Base-by-base conservation (phyloP, 768 basidiomycete species). In the Pleurotus citrinopileatus region DNA sequence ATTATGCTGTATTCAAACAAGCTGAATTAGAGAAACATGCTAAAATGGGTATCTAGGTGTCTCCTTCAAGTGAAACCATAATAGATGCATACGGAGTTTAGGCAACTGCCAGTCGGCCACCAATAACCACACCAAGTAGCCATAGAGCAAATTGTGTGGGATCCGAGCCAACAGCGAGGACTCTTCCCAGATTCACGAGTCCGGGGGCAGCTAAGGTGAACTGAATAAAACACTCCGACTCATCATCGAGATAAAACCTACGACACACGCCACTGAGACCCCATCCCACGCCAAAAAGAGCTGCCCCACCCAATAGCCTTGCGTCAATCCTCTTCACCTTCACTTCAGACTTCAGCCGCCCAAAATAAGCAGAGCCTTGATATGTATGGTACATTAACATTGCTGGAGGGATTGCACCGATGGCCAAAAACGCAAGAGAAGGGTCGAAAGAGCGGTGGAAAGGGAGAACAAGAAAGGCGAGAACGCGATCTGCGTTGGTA, bases 251-350 rank as follows among this genome's bases (percentile, higher is more conserved):
- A 71, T n/a, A n/a, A n/a, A n/a, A n/a, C 84, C 63, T 66, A 85
- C 84, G 84, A 64, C 84, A 86, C 44, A 85, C 66, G 28, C 84
- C 84, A 51, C 74, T 68, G 34, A 81, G 60, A 4, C 79, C 84
- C 84, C 84, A 86, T 1, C 84, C 84, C 23, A 82, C 56, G 44
- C 84, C 84, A 63, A 86, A 86, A 32, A 83, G 56, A 15, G 76
- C 72, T 9, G 82, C 74, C 19, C 84, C 84, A 26, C 61, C 52
- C 6, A 86, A 40, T 25, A 86, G 71, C 56, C 63, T 73, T 22
- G 56, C 45, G 58, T 86, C 78, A 15, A 86, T 67, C 28, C 63
- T 58, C 15, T 67, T 69, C 28, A 59, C 65, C 10, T 4, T 34
- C 19, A 26, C 20, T 22, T 20, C 48, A 37, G 34, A 37, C 27